phyloP scores from a whole-genome alignment of 2,329 filamentous ascomycete species.

The Thelonectria olida region DNA sequence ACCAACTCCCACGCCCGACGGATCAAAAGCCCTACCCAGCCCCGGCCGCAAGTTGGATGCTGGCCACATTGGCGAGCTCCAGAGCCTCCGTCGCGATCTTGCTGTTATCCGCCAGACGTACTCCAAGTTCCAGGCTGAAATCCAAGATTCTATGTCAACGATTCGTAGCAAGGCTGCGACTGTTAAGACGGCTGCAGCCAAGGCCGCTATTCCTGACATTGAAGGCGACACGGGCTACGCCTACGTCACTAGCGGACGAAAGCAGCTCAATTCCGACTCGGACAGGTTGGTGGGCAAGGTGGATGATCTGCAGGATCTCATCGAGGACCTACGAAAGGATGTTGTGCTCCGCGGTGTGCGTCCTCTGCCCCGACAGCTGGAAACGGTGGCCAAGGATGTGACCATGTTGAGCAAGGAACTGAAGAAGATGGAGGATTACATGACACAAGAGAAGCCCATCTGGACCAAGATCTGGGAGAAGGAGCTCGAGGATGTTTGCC shows the following conservation, averaged over 20 bases:
- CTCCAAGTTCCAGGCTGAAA: conserved; percentile 87
- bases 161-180: conserved; percentile 83
- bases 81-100: conserved; percentile 84
- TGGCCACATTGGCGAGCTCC: conserved; percentile 79
- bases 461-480: conserved; percentile 99
- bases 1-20: conserved; percentile 53
- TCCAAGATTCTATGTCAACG: conserved; percentile 85
- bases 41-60: conserved; percentile 59
- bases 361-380: conserved; percentile 88
- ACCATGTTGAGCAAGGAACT: conserved; percentile 82
- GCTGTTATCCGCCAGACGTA: conserved; percentile 94
- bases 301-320: conserved; percentile 95
- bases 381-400: conserved; percentile 89
- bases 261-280: conserved; percentile 85
- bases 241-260: conserved; percentile 88
- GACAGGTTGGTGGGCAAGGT: conserved; percentile 91
- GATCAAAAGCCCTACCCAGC: conserved; percentile 45
- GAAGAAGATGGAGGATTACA: conserved; percentile 92
- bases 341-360: conserved; percentile 93
- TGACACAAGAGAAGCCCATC: conserved; percentile 90
- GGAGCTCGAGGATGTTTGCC: conserved; percentile 93
- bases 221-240: conserved; percentile 83
- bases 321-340: conserved; percentile 97
- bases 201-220: conserved; percentile 74
- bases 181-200: conserved; percentile 80